A percentile compares a stretch with the other conserved stretches of the same genome.
Conservation (phyloP, 352 stramenopile genomes). For the Phytophthora capsici region DNA sequence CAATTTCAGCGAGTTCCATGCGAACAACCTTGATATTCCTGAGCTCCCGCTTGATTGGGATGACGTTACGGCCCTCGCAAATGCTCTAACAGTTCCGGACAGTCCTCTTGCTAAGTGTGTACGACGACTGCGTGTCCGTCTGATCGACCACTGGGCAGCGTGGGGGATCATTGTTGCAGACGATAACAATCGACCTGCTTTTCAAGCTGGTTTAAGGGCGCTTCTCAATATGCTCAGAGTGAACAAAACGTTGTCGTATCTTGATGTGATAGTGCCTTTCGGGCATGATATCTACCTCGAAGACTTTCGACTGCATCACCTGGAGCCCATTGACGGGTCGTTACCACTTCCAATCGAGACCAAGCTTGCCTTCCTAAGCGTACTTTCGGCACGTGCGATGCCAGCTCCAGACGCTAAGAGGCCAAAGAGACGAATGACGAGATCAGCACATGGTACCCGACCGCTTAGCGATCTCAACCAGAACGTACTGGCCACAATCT, state of each 20-base stretch:
- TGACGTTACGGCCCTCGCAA: neutral
- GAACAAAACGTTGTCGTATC: slow-evolving; percentile 20
- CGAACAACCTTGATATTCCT: slow-evolving; percentile 10
- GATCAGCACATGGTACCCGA: neutral
- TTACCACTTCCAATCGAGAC: slow-evolving; percentile 4
- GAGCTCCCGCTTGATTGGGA: slow-evolving; percentile 11
- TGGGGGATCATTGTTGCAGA: slow-evolving; percentile 20
- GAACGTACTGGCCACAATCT: slow-evolving; percentile 19
- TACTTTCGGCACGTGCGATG: slow-evolving; percentile 4
- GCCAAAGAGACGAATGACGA: slow-evolving; percentile 4
- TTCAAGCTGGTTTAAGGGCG: slow-evolving; percentile 6
- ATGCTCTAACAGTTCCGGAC: neutral
- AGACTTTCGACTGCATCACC: slow-evolving; percentile 15
- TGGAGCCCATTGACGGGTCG: slow-evolving; percentile 7
- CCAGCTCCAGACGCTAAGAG: neutral
- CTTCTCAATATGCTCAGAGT: slow-evolving; percentile 20
- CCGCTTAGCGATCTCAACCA: slow-evolving; percentile 16
- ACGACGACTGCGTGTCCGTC: slow-evolving; percentile 12
- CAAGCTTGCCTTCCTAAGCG: slow-evolving; percentile 24
- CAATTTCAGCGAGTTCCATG: slow-evolving; percentile 18
- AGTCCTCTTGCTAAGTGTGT: slow-evolving; percentile 22
- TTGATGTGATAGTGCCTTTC: slow-evolving; percentile 20
- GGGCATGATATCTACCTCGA: slow-evolving; percentile 19
- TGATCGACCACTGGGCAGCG: slow-evolving; percentile 17
- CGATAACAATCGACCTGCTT: slow-evolving; percentile 14